Percentiles rank a stretch among this genome's conserved stretches.
Conservation (phyloP, 805 yeast species). For the Sungouiozyma ichnusensis region DNA sequence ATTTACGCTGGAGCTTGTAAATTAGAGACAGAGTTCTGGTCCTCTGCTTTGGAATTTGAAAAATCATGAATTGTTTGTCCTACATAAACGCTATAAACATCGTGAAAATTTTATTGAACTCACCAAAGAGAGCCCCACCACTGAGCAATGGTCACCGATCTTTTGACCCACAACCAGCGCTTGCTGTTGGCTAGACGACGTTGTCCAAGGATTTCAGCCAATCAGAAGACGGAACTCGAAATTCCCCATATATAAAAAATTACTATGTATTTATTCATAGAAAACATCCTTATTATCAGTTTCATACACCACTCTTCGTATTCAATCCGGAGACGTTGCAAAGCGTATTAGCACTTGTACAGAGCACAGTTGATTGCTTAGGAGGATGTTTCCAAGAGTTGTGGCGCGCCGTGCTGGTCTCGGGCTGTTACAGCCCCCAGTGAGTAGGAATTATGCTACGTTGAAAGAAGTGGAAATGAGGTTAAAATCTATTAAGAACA, state of each 20-base stretch:
- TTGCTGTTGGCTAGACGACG: too few relatives aligned
- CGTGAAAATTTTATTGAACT: neutral
- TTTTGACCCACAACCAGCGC: too few relatives aligned
- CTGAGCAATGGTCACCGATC: too few relatives aligned
- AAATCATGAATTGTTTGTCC: neutral
- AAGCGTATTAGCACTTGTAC: neutral
- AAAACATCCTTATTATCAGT: too few relatives aligned
- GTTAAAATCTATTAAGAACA: slow-evolving; percentile 95
- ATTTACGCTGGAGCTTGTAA: slow-evolving; percentile 50
- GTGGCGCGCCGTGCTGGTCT: neutral
- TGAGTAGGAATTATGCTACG: slow-evolving; percentile 82
- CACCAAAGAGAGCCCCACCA: too few relatives aligned
- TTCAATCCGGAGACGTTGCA: too few relatives aligned
- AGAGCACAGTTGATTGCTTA: neutral
- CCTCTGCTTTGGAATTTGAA: slow-evolving; percentile 30
- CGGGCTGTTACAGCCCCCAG: neutral
- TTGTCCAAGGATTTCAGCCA: neutral
- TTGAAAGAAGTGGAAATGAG: slow-evolving; percentile 97
- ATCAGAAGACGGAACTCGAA: neutral
- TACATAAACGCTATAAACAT: neutral
- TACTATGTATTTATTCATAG: too few relatives aligned
- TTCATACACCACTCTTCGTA: too few relatives aligned
- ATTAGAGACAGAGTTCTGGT: slow-evolving; percentile 65
- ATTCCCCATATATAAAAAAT: neutral
- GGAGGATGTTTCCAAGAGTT: neutral